Evolutionary conservation across 2,329 filamentous ascomycete genomes (phyloP).

Genomic region (Aspergillus melleus): DNA sequence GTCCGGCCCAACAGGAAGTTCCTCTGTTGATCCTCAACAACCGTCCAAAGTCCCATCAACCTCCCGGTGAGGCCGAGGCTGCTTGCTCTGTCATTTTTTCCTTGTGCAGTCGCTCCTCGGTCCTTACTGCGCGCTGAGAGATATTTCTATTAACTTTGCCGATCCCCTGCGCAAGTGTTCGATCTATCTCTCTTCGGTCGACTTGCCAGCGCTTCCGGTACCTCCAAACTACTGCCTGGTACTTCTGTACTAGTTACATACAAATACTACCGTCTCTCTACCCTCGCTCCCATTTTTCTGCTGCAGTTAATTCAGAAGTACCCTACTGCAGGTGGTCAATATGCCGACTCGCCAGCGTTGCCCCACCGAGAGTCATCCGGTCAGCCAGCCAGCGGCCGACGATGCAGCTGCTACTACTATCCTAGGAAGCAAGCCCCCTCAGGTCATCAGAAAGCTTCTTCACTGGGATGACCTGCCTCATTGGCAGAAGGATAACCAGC

Average conservation of each 20-base stretch:
- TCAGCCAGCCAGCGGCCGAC: conserved; percentile 22
- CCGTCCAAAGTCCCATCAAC: background rate
- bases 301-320: background rate
- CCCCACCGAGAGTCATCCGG: conserved; percentile 20
- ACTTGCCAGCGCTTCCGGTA: background rate
- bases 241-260: too few species aligned
- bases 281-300: background rate
- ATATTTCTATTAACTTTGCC: background rate
- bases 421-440: conserved; percentile 27
- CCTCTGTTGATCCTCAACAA: conserved; percentile 1
- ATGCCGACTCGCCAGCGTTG: conserved; percentile 36
- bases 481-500: conserved; percentile 66
- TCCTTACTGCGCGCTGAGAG: background rate
- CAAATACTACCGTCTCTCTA: too few species aligned
- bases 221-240: background rate
- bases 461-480: conserved; percentile 54
- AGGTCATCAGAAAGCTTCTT: conserved; percentile 38
- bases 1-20: conserved; percentile 22
- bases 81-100: background rate
- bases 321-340: conserved; percentile 1
- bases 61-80: background rate
- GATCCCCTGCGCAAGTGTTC: background rate
- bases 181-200: background rate
- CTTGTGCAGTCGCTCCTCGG: background rate
- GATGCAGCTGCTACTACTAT: conserved; percentile 24